These are phyloP conservation scores for Colletotrichum karsti DNA, from an alignment of 2,329 filamentous ascomycete species.

Conservation along the genomic window DNA sequence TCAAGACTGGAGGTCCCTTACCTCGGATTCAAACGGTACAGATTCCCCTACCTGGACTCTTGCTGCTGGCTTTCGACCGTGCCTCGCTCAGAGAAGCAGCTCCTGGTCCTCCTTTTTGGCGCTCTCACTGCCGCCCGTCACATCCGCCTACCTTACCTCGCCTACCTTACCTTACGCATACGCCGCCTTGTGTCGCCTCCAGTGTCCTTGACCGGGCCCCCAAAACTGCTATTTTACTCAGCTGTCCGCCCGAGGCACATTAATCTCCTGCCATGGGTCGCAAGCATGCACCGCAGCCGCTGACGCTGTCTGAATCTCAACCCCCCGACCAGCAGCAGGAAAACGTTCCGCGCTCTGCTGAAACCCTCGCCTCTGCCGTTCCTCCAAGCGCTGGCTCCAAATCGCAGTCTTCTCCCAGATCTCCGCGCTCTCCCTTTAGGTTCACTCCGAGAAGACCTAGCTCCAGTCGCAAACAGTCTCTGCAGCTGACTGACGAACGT, in stretches of 20 bases:
- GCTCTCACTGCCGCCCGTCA: neutral
- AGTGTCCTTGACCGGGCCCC: conserved; percentile 29
- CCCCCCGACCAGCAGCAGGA: conserved; percentile 40
- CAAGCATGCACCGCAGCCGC: conserved; percentile 66
- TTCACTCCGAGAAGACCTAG: conserved; percentile 46
- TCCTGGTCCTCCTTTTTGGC: neutral
- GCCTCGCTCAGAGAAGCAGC: neutral
- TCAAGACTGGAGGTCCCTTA: neutral
- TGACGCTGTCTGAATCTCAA: conserved; percentile 56
- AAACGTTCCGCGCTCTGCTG: conserved; percentile 38
- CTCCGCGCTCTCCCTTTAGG: conserved; percentile 53
- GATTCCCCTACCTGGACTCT: conserved; percentile 7
- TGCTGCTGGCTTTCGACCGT: neutral
- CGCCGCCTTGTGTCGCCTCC: conserved; percentile 8
- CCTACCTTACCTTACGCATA: neutral
- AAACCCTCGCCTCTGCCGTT: conserved; percentile 38
- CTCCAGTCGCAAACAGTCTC: conserved; percentile 26
- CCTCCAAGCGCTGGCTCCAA: conserved; percentile 44
- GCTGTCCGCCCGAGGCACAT: conserved; percentile 15
- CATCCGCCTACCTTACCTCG: neutral
- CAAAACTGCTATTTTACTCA: conserved; percentile 14
- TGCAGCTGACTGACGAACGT: conserved; percentile 23
- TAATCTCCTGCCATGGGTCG: conserved; percentile 56
- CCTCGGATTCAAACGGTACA: conserved; percentile 21
- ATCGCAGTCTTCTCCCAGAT: conserved; percentile 53